A percentile compares a stretch with the other conserved stretches of the same genome.
These are phyloP conservation scores for Hordeum marinum DNA, from an alignment of 176 grass and related monocot genomes.

Conservation along the genomic window DNA sequence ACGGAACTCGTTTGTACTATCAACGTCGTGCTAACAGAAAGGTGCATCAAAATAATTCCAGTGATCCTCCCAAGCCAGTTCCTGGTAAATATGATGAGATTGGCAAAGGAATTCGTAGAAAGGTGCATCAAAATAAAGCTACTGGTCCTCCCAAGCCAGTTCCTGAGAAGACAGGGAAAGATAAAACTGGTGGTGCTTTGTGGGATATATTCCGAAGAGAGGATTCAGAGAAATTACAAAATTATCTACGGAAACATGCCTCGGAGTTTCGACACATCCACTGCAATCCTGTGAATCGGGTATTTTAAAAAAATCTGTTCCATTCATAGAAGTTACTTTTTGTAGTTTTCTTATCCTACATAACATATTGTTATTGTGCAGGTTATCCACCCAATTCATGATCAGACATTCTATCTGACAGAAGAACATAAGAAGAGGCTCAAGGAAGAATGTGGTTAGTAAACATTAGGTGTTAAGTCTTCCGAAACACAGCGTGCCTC, in stretches of 20 bases:
- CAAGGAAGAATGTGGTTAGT: slow-evolving; percentile 74
- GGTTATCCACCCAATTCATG: slow-evolving; percentile 83
- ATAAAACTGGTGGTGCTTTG: slow-evolving; percentile 52
- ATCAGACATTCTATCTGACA: slow-evolving; percentile 75
- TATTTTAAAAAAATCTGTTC: not conserved
- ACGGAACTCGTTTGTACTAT: not conserved
- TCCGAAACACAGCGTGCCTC: not conserved
- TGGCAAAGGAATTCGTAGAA: not conserved
- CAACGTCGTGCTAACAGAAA: not conserved
- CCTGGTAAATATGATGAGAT: slow-evolving; percentile 2
- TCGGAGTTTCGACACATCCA: slow-evolving; percentile 61
- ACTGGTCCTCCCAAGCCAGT: not conserved
- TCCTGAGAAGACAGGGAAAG: slow-evolving; percentile 2
- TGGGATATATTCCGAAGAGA: slow-evolving; percentile 93
- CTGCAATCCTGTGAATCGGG: slow-evolving; percentile 60
- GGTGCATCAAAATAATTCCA: not conserved
- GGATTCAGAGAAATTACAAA: slow-evolving; percentile 59
- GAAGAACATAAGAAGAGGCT: slow-evolving; percentile 73
- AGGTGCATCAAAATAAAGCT: not conserved
- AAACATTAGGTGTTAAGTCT: not conserved
- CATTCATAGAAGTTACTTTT: not conserved
- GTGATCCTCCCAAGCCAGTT: not conserved
- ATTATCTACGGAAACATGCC: slow-evolving; percentile 64
- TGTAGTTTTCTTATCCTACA: not conserved
- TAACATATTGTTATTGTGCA: slow-evolving; percentile 20